Conservation (phyloP, 2,329 filamentous ascomycete species). For the Botrytis porri region DNA sequence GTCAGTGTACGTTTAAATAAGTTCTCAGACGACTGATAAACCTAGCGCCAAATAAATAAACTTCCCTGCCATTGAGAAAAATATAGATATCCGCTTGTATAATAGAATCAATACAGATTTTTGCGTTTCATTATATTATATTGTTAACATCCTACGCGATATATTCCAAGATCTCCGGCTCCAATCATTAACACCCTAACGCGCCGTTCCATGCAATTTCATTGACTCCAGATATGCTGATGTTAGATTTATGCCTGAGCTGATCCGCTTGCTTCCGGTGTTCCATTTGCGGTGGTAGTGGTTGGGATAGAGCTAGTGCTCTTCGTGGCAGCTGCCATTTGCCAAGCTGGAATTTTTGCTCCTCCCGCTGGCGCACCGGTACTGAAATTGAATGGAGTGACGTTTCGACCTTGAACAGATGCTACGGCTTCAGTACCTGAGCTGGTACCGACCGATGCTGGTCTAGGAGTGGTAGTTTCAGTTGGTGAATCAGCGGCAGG, state of each 20-base stretch:
- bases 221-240: neutral
- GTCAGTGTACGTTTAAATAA: neutral
- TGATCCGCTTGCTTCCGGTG: conserved; percentile 28
- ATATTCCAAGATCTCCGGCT: neutral
- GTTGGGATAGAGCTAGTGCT: conserved; percentile 28
- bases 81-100: neutral
- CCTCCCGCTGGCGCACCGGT: conserved; percentile 50
- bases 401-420: conserved; percentile 40
- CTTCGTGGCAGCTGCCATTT: conserved; percentile 67
- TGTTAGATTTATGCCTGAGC: conserved; percentile 17
- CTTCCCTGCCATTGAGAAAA: neutral
- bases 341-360: conserved; percentile 77
- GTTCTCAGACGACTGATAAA: neutral
- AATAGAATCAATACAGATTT: neutral
- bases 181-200: conserved; percentile 11
- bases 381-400: conserved; percentile 51
- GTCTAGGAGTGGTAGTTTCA: conserved; percentile 31
- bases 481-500: conserved; percentile 25
- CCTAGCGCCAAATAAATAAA: neutral
- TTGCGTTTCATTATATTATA: conserved; percentile 4
- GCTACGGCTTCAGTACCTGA: conserved; percentile 35
- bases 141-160: neutral
- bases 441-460: conserved; percentile 38
- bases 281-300: conserved; percentile 25
- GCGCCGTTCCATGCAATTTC: conserved; percentile 20